These are phyloP conservation scores for Pleoardoris graminearum DNA, from an alignment of 2,329 filamentous ascomycete genomes.

Conservation along the genomic window DNA sequence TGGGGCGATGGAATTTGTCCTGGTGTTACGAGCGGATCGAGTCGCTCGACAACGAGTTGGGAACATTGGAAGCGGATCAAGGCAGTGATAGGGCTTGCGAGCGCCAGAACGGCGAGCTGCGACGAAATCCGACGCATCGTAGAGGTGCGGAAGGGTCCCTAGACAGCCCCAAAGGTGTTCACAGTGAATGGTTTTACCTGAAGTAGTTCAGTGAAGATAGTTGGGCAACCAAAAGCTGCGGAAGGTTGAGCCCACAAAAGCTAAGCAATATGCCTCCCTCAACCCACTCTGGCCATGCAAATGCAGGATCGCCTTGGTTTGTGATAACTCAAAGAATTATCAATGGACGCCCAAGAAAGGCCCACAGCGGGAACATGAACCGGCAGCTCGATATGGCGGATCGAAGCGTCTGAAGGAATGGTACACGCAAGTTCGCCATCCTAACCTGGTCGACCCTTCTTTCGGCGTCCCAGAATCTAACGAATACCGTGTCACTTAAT, in stretches of 20 bases:
- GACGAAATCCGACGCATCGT: slow-evolving; percentile 11
- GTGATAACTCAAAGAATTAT: not conserved
- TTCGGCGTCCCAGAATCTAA: not conserved
- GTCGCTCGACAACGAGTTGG: slow-evolving; percentile 29
- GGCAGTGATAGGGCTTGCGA: slow-evolving; percentile 9
- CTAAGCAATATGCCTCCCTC: not conserved
- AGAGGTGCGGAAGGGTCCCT: not conserved
- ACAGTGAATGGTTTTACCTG: too few species aligned
- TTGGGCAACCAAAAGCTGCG: not conserved
- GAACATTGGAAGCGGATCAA: slow-evolving; percentile 32
- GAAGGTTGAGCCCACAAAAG: not conserved
- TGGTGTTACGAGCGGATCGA: slow-evolving; percentile 31
- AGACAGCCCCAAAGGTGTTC: not conserved
- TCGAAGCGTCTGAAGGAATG: not conserved
- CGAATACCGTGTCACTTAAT: slow-evolving; percentile 4
- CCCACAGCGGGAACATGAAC: not conserved
- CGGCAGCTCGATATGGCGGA: slow-evolving; percentile 1
- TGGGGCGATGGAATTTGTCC: slow-evolving; percentile 27
- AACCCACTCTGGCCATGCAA: not conserved
- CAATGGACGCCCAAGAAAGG: not conserved
- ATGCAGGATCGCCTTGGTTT: not conserved
- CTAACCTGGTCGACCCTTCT: not conserved
- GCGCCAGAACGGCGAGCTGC: slow-evolving; percentile 8
- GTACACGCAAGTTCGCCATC: not conserved
- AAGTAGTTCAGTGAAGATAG: not conserved